phyloP scores from a whole-genome alignment of 2,329 filamentous ascomycete genomes.

The Neoarthrinium moseri region DNA sequence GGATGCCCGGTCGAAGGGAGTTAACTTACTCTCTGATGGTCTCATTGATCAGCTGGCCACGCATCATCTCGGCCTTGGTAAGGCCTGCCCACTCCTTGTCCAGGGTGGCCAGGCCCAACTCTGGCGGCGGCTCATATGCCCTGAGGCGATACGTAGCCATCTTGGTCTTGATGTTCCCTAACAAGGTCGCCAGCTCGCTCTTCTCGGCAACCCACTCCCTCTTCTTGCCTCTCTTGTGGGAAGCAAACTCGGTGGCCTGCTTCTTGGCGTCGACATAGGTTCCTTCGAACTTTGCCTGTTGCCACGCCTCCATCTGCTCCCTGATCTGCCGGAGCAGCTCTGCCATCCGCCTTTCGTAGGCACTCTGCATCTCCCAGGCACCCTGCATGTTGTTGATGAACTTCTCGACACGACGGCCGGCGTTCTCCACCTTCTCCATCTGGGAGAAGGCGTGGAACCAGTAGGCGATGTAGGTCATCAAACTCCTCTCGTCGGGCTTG shows the following conservation, averaged over 20 bases:
- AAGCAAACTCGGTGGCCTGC: constrained; percentile 76
- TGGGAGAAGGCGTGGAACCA: constrained; percentile 99
- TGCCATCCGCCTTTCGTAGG: constrained; percentile 88
- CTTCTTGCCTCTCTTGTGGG: constrained; percentile 90
- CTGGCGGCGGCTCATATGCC: constrained; percentile 84
- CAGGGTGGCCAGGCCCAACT: constrained; percentile 77
- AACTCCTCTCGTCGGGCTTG: constrained; percentile 90
- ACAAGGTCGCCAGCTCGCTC: constrained; percentile 85
- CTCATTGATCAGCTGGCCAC: constrained; percentile 94
- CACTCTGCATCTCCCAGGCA: constrained; percentile 99
- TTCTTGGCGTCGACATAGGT: constrained; percentile 91
- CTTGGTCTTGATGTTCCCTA: constrained; percentile 99
- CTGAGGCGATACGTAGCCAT: constrained; percentile 89
- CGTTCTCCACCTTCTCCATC: constrained; percentile 98
- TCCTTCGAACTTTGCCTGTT: constrained; percentile 78
- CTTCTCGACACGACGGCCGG: constrained; percentile 92
- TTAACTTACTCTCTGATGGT: constrained; percentile 82
- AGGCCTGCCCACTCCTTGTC: constrained; percentile 80
- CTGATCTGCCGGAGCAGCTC: constrained; percentile 74
- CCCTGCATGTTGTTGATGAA: constrained; percentile 99
- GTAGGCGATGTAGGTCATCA: constrained; percentile 99
- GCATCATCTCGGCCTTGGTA: constrained; percentile 79
- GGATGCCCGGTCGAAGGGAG: constrained; percentile 7
- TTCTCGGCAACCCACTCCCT: constrained; percentile 97
- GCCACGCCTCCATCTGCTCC: constrained; percentile 74